Base-by-base conservation (phyloP, 2,329 filamentous ascomycete species). In the Exophiala oligosperma region DNA sequence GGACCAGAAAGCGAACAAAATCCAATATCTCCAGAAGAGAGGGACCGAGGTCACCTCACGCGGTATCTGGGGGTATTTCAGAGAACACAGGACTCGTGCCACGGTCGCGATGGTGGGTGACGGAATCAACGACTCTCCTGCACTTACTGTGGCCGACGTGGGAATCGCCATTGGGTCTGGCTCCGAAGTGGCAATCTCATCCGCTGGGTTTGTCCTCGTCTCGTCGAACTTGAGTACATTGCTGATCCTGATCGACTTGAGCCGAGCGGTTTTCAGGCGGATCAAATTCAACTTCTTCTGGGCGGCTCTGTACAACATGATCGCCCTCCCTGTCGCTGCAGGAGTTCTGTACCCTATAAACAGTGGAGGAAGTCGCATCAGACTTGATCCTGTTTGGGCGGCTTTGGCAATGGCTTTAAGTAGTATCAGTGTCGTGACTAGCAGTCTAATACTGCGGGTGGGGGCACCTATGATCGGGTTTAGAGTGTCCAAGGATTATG, bases 101-200 rank as follows among this genome's bases (percentile, higher is more conserved):
- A 49, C 41, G 28, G 52, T 55, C 28, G 49, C 49, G 28, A 97
- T 97, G 93, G 92, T 97, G 12, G 92, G 93, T 52, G 93, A 97
- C 72, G 93, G 93, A 44, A 97, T 97, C 81, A 97, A 97, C 74
- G 93, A 97, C 77, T 96, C 92, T 0, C 94, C 94, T 0, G 94
- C 93, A 0, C 84, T 97, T 8, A 93, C 91, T 0, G 95, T 91
- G 0, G 92, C 94, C 11, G 87, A 95, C 66, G 86, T 97, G 28
- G 93, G 97, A 71, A 93, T 99, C 1, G 94, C 93, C 40, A 24
- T 54, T 26, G 62, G 61, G 17, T 60, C 54, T 14, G 65, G 66
- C 8, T 60, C 55, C 0, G 65, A 67, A 28, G 63, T 67, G 23
- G 64, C 66, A 14, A 58, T 68, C 7, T 54, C 60, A 7, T 55